Percentiles rank a stretch among this genome's conserved stretches.
phyloP scores from a whole-genome alignment of 306 rosid species.

The Gillenia trifoliata region DNA sequence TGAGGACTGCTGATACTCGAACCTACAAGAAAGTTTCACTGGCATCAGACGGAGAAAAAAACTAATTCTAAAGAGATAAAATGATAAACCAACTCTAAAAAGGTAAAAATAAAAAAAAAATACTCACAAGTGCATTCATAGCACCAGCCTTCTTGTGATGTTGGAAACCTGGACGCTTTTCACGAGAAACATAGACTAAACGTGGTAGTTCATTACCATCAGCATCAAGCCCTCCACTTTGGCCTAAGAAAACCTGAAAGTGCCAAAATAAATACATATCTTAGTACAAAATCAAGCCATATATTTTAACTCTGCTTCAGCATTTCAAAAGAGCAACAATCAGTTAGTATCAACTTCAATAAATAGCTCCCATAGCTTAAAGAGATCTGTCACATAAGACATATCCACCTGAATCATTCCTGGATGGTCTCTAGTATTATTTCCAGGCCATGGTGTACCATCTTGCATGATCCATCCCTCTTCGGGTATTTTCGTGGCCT shows the following conservation, averaged over 20 bases:
- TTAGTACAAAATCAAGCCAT: constrained; percentile 3
- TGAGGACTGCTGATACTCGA: constrained; percentile 96
- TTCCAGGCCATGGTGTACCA: constrained; percentile 99
- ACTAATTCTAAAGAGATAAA: not conserved
- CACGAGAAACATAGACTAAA: constrained; percentile 95
- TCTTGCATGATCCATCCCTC: constrained; percentile 99
- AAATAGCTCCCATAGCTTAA: not conserved
- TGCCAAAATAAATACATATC: constrained; percentile 1
- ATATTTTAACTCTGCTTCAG: not conserved
- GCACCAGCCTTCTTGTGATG: constrained; percentile 99
- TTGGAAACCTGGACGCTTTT: constrained; percentile 99
- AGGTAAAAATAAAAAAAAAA: not conserved
- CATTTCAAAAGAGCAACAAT: not conserved
- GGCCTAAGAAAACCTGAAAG: constrained; percentile 91
- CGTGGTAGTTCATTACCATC: constrained; percentile 96
- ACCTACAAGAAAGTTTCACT: constrained; percentile 46
- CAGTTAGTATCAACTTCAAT: not conserved
- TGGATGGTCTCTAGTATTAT: constrained; percentile 97
- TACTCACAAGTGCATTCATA: constrained; percentile 95
- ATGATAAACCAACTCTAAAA: constrained; percentile 3
- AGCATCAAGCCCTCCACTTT: constrained; percentile 92
- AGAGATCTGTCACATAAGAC: constrained; percentile 14
- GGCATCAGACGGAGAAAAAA: constrained; percentile 2
- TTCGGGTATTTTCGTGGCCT: constrained; percentile 82
- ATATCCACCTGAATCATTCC: constrained; percentile 93